A percentile compares a stretch with the other conserved stretches of the same genome.
phyloP scores from a whole-genome alignment of 2,329 filamentous ascomycete genomes.

The Sporothrix curviconia region DNA sequence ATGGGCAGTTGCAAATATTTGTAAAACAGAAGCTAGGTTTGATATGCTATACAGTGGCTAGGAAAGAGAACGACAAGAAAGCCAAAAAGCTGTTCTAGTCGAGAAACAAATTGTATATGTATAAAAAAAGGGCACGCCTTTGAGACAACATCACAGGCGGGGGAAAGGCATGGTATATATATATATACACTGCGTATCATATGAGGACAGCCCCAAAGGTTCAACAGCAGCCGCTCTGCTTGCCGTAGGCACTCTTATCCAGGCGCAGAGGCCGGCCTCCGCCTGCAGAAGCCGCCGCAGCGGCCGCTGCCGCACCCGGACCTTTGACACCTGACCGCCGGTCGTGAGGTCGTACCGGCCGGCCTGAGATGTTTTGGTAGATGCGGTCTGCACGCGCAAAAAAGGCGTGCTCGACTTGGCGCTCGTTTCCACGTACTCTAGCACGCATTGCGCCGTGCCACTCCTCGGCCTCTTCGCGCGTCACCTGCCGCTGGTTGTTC shows the following conservation, averaged over 20 bases:
- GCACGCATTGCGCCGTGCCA: constrained; percentile 79
- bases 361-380: constrained; percentile 91
- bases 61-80: no score
- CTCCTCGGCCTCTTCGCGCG: constrained; percentile 72
- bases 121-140: no score
- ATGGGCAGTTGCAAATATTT: no score
- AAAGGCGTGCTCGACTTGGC: constrained; percentile 96
- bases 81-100: no score
- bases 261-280: constrained; percentile 35
- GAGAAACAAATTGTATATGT: no score
- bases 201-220: no score
- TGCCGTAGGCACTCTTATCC: constrained; percentile 28
- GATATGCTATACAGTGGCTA: no score
- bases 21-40: no score
- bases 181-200: background rate
- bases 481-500: constrained; percentile 70
- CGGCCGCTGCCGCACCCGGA: constrained; percentile 31
- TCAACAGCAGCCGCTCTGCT: constrained; percentile 32
- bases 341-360: constrained; percentile 90
- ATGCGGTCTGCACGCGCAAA: constrained; percentile 90
- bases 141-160: no score
- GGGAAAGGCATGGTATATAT: no score
- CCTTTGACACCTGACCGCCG: constrained; percentile 86
- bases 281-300: constrained; percentile 26
- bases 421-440: constrained; percentile 92